Base-by-base conservation (phyloP, 805 yeast species). In the Jamesozyma hellenica region DNA sequence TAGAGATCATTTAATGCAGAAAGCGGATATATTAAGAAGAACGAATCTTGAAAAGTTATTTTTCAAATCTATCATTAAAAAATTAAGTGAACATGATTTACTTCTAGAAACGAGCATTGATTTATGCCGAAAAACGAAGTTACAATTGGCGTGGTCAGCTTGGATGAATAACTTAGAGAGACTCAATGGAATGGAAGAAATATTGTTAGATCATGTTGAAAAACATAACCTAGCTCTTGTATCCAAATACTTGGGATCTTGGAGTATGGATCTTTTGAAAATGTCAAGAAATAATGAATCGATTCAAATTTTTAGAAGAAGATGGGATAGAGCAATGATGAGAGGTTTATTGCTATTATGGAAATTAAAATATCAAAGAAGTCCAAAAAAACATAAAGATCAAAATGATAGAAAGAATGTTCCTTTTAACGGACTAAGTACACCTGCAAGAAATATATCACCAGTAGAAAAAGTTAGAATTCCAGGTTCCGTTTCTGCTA, bases 251-350 rank as follows among this genome's bases (percentile, higher is more conserved):
- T 38, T 63, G 43, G 63, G 61, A 33, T 11, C 40, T 5, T 65
- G 70, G 68, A 57, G 58, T 19, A 45, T 65, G 43, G 50, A 52
- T 34, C 43, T 51, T 25, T 44, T 65, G 41, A 65, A 63, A 42
- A 43, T 50, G 2, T 51, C 53, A 28, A 56, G 65, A 40, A 64
- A 64, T 41, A 52, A 59, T 21, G 66, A 61, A 40, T 51, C 56
- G 1, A 54, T 63, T 2, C 51, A 46, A 4, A 47, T 47, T 12
- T 64, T 65, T 43, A 48, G 57, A 32, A 48, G 44, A n/a, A 50
- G 71, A 37, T 66, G 70, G 70, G 52, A 58, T 39, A 53, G 70
- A 34, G 70, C 70, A 1, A 59, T 51, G 19, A 41, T 63, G 19
- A 46, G 70, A 37, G 69, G 66, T 0, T 39, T 65, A 4, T 32